These are phyloP conservation scores for Phlyctochytrium bullatum DNA, from an alignment of 192 early-diverging fungal genomes.

Conservation along the genomic window DNA sequence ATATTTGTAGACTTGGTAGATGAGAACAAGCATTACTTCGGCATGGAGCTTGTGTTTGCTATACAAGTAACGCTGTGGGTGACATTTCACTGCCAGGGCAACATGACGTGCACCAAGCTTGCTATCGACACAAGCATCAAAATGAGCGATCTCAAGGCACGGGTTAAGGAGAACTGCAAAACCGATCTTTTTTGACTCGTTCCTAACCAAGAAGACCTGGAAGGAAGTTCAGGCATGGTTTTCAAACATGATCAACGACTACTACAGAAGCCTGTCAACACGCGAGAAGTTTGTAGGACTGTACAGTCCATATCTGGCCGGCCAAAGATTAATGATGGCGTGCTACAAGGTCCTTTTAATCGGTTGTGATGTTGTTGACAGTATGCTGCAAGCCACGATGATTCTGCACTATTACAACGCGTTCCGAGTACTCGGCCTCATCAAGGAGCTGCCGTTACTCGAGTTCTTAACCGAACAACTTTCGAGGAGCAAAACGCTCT, in stretches of 20 bases:
- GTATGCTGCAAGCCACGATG: not conserved
- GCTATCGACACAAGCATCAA: not conserved
- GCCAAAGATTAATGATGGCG: not conserved
- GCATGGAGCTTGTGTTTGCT: not conserved
- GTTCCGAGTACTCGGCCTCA: not conserved
- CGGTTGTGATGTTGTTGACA: not conserved
- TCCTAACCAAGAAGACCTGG: not conserved
- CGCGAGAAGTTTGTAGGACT: not conserved
- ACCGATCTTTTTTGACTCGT: not conserved
- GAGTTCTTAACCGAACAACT: not conserved
- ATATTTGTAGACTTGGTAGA: not conserved
- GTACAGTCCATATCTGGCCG: not conserved
- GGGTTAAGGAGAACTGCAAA: not conserved
- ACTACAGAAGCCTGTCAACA: not conserved
- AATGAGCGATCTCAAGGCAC: not conserved
- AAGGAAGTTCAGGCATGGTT: not conserved
- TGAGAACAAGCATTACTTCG: not conserved
- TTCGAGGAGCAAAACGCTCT: not conserved
- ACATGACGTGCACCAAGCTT: not conserved
- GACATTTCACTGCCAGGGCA: not conserved
- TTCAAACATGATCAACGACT: not conserved
- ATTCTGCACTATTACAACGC: not conserved
- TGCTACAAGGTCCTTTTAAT: not conserved
- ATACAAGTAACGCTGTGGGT: not conserved
- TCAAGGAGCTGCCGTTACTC: not conserved